Conservation (phyloP, 495 filamentous ascomycete species). For the Hyaloscypha bicolor region DNA sequence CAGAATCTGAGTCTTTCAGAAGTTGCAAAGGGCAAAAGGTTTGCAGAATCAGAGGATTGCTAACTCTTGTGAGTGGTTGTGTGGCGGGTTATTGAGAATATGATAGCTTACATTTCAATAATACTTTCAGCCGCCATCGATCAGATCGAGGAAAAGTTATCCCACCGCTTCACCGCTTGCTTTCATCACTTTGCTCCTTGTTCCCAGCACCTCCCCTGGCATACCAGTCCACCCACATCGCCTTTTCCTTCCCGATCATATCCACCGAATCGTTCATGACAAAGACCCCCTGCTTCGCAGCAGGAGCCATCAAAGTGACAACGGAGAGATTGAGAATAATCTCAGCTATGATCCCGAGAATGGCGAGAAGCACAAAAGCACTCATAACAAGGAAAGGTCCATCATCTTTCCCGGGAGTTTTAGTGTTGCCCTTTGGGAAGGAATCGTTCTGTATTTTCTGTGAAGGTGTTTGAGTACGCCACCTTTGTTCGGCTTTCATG, state of each 20-base stretch:
- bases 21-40: background rate
- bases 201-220: background rate
- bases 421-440: too few species aligned
- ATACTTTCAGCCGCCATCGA: background rate
- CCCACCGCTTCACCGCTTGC: background rate
- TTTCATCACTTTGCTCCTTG: background rate
- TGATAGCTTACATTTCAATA: background rate
- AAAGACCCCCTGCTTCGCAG: too few species aligned
- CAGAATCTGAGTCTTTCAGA: background rate
- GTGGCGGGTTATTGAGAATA: background rate
- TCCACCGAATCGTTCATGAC: background rate
- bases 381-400: too few species aligned
- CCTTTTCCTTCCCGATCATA: background rate
- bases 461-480: too few species aligned
- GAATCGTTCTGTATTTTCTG: too few species aligned
- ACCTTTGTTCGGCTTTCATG: too few species aligned
- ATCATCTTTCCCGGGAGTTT: too few species aligned
- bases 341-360: too few species aligned
- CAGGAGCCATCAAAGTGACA: too few species aligned
- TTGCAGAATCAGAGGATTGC: background rate
- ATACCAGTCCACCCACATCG: background rate
- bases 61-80: background rate
- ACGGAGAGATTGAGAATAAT: too few species aligned
- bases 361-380: too few species aligned
- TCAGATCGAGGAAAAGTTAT: too few species aligned